phyloP scores from a whole-genome alignment of 176 grass and related monocot genomes.

The Zea luxurians region DNA sequence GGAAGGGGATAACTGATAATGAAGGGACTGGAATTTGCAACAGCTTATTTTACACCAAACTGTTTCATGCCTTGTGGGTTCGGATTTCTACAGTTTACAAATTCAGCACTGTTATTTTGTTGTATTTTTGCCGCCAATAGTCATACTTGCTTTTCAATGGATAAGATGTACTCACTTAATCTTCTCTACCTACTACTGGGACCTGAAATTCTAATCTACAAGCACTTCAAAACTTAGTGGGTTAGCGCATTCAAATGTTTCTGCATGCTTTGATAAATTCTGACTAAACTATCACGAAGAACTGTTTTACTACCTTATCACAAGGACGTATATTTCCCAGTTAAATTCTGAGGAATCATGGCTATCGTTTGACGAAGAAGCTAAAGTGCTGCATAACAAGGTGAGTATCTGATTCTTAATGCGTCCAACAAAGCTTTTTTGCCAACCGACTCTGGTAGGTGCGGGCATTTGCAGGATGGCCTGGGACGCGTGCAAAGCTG shows the following conservation, averaged over 20 bases:
- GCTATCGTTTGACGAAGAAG: constrained; percentile 74
- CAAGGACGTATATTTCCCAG: constrained; percentile 45
- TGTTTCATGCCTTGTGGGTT: background rate
- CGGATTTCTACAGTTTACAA: constrained; percentile 19
- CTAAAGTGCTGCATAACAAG: constrained; percentile 91
- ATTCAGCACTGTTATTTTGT: background rate
- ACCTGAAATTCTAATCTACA: background rate
- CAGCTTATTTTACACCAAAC: background rate
- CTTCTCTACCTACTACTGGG: background rate
- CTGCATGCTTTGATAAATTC: background rate
- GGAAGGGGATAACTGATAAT: background rate
- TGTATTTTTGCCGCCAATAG: background rate
- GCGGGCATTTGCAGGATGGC: constrained; percentile 94
- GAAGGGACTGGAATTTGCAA: background rate
- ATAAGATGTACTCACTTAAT: background rate
- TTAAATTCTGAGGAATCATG: constrained; percentile 80
- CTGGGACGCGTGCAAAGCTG: constrained; percentile 73
- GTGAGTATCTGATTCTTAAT: constrained; percentile 46
- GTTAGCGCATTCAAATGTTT: background rate
- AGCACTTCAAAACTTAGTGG: constrained; percentile 1
- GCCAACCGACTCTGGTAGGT: constrained; percentile 70
- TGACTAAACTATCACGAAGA: constrained; percentile 9
- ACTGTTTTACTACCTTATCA: constrained; percentile 19
- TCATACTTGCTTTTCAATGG: background rate
- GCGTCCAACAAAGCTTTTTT: constrained; percentile 40